A percentile compares a stretch with the other conserved stretches of the same genome.
These are phyloP conservation scores for Monascus purpureus DNA, from an alignment of 495 filamentous ascomycete genomes.

Conservation along the genomic window DNA sequence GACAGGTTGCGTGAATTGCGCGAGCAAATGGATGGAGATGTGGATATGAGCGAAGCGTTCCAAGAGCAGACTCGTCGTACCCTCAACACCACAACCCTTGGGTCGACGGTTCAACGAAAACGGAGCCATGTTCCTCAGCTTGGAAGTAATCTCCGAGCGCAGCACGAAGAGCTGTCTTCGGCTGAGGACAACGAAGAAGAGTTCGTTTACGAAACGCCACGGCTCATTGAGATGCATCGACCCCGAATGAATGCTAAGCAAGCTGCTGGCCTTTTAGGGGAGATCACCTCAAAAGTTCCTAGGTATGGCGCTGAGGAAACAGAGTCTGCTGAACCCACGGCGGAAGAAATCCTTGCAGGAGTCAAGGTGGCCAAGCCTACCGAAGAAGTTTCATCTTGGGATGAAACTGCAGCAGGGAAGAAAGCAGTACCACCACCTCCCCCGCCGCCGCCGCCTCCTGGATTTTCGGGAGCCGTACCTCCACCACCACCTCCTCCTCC, in stretches of 20 bases:
- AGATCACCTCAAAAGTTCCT: constrained; percentile 67
- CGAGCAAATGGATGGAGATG: constrained; percentile 77
- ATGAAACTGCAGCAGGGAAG: not conserved
- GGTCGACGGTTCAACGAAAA: constrained; percentile 45
- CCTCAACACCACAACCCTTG: constrained; percentile 44
- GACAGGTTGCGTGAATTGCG: constrained; percentile 84
- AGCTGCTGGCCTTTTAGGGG: constrained; percentile 59
- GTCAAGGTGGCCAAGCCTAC: constrained; percentile 20
- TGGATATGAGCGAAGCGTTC: constrained; percentile 33
- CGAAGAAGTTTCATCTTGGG: constrained; percentile 8
- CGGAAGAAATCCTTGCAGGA: constrained; percentile 59
- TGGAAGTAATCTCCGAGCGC: constrained; percentile 25
- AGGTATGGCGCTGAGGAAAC: constrained; percentile 54
- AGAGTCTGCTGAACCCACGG: constrained; percentile 40
- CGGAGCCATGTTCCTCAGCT: constrained; percentile 36
- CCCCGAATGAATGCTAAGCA: constrained; percentile 64
- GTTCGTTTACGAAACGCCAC: constrained; percentile 49
- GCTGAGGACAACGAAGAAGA: constrained; percentile 34
- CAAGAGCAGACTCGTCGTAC: constrained; percentile 35
- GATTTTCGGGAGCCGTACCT: constrained; percentile 8
- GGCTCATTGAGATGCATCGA: constrained; percentile 51
- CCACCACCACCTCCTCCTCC: constrained; percentile 27
- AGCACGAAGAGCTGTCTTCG: constrained; percentile 20
- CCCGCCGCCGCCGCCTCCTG: constrained; percentile 29
- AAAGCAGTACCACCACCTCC: constrained; percentile 6